These are phyloP conservation scores for Mucor saturninus DNA, from an alignment of 371 early-diverging fungal genomes.

Conservation along the genomic window DNA sequence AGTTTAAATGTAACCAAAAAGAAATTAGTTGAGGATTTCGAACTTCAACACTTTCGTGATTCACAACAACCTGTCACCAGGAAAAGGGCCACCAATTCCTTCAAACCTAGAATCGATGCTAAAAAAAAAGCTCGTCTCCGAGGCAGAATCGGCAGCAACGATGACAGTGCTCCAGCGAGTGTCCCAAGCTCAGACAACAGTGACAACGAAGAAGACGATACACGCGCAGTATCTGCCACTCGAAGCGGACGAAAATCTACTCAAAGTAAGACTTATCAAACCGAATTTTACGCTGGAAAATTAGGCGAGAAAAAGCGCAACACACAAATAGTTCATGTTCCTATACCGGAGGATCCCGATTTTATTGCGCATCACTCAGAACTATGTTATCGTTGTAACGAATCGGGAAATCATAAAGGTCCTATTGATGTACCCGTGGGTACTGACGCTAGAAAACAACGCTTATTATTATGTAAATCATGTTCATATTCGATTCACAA, in stretches of 20 bases:
- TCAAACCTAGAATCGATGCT: neutral
- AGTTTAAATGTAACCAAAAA: slow-evolving; percentile 3
- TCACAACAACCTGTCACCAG: neutral
- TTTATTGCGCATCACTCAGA: slow-evolving; percentile 13
- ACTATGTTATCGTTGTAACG: slow-evolving; percentile 14
- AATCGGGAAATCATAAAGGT: slow-evolving; percentile 10
- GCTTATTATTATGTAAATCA: slow-evolving; percentile 47
- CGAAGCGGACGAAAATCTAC: neutral
- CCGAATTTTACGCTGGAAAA: slow-evolving; percentile 11
- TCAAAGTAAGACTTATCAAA: neutral
- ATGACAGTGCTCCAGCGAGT: neutral
- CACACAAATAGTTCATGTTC: neutral
- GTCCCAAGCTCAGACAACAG: neutral
- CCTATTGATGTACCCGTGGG: slow-evolving; percentile 9
- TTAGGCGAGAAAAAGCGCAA: neutral
- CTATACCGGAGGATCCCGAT: neutral
- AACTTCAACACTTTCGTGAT: neutral
- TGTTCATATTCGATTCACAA: slow-evolving; percentile 51
- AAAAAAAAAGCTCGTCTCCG: neutral
- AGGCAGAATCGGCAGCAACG: neutral
- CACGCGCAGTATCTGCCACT: neutral
- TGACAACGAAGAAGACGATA: neutral
- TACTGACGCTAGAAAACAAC: neutral
- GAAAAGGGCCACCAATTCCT: neutral
- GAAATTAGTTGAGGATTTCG: slow-evolving; percentile 14